These are phyloP conservation scores for Phytophthora sp. DNA, from an alignment of 352 stramenopile species.

Conservation along the genomic window DNA sequence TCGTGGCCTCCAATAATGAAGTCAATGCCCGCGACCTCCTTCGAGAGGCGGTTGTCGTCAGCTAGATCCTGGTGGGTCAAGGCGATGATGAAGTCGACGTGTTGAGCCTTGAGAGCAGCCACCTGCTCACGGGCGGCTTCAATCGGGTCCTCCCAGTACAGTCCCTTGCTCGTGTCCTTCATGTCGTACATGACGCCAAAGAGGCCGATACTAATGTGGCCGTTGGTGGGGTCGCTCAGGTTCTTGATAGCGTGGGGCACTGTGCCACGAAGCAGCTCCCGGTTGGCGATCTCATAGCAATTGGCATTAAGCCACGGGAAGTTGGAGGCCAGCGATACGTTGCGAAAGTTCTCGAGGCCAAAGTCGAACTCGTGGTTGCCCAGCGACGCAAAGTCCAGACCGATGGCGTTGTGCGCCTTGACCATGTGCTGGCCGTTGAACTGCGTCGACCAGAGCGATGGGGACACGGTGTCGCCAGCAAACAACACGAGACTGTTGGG, in stretches of 20 bases:
- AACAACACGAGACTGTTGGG: constrained; percentile 81
- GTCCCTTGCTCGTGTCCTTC: constrained; percentile 61
- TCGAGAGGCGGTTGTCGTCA: constrained; percentile 77
- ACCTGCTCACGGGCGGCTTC: constrained; percentile 60
- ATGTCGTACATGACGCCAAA: constrained; percentile 87
- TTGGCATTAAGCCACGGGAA: constrained; percentile 84
- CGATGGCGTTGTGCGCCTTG: constrained; percentile 76
- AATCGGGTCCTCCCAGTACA: constrained; percentile 76
- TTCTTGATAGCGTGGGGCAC: constrained; percentile 55
- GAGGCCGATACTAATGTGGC: constrained; percentile 62
- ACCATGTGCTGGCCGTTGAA: constrained; percentile 86
- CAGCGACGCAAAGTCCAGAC: constrained; percentile 73
- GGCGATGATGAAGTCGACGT: constrained; percentile 78
- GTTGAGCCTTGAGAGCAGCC: constrained; percentile 38
- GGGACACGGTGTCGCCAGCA: constrained; percentile 81
- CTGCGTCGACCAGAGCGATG: constrained; percentile 81
- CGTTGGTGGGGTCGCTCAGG: constrained; percentile 45
- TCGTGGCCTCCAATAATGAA: constrained; percentile 79
- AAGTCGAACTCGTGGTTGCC: constrained; percentile 88
- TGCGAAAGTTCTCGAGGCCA: constrained; percentile 75
- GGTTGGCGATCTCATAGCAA: constrained; percentile 58
- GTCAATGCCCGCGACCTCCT: constrained; percentile 65
- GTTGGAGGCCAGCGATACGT: constrained; percentile 59
- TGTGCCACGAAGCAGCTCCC: constrained; percentile 59
- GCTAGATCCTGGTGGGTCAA: constrained; percentile 72